These are phyloP conservation scores for Xerocomellus amylosporus DNA, from an alignment of 768 basidiomycete species.

Conservation along the genomic window DNA sequence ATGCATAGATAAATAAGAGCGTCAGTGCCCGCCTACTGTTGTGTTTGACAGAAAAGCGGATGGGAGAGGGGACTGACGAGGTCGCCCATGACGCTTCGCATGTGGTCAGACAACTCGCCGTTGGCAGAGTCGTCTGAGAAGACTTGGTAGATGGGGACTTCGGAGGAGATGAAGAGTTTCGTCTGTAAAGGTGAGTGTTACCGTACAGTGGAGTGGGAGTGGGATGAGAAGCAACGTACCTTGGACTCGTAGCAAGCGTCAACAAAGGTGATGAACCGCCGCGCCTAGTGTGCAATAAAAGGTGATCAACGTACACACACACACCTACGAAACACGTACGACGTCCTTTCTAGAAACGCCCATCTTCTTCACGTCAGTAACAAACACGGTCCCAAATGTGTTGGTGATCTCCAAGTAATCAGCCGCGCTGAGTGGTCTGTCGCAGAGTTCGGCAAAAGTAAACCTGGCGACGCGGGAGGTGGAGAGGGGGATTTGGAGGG, in stretches of 20 bases:
- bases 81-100: slow-evolving; percentile 94
- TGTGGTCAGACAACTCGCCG: slow-evolving; percentile 67
- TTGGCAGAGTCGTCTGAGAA: slow-evolving; percentile 70
- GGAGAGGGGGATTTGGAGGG: slow-evolving; percentile 73
- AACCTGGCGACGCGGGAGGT: slow-evolving; percentile 81
- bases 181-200: slow-evolving; percentile 62
- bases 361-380: slow-evolving; percentile 87
- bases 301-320: not conserved
- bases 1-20: not conserved
- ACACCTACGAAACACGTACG: slow-evolving; percentile 38
- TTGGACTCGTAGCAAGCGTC: slow-evolving; percentile 96
- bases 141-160: slow-evolving; percentile 86
- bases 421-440: slow-evolving; percentile 85
- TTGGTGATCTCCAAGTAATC: slow-evolving; percentile 95
- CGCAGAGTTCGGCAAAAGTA: slow-evolving; percentile 82
- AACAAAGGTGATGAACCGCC: slow-evolving; percentile 96
- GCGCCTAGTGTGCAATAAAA: slow-evolving; percentile 48
- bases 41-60: not conserved
- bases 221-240: slow-evolving; percentile 35
- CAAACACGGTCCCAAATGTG: slow-evolving; percentile 83
- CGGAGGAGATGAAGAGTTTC: slow-evolving; percentile 87
- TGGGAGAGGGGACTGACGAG: slow-evolving; percentile 53
- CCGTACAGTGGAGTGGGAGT: not conserved
- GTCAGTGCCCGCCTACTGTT: not conserved
- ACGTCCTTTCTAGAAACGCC: slow-evolving; percentile 82